These are phyloP conservation scores for Salix arbutifolia DNA, from an alignment of 345 rosid genomes.

Conservation along the genomic window DNA sequence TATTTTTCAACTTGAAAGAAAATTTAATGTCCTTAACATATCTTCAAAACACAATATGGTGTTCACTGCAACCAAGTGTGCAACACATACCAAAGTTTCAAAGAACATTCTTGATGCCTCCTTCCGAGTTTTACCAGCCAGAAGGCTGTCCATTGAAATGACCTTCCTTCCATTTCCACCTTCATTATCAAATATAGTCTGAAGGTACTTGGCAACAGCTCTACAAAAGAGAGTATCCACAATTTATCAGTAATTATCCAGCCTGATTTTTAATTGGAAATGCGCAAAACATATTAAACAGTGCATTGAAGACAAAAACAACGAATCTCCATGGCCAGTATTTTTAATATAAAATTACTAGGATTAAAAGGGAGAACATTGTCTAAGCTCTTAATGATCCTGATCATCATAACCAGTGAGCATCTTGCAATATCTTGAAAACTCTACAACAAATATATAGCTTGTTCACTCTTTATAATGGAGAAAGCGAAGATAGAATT, in stretches of 20 bases:
- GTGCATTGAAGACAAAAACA: too few relatives aligned
- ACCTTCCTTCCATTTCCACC: constrained; percentile 51
- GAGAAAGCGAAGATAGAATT: background rate
- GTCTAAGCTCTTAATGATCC: background rate
- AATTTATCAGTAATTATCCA: background rate
- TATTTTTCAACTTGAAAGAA: background rate
- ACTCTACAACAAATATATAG: background rate
- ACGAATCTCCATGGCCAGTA: background rate
- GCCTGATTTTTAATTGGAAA: background rate
- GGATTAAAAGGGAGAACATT: background rate
- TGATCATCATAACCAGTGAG: background rate
- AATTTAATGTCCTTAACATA: background rate
- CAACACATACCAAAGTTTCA: constrained; percentile 77
- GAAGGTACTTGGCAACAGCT: constrained; percentile 93
- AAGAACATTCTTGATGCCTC: constrained; percentile 99
- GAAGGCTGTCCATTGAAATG: constrained; percentile 59
- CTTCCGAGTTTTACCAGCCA: constrained; percentile 90
- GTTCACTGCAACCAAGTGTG: background rate
- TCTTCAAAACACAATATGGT: background rate
- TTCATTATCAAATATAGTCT: constrained; percentile 63
- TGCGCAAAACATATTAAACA: background rate
- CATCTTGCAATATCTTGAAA: background rate
- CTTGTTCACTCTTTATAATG: background rate
- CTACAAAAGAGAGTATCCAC: constrained; percentile 26
- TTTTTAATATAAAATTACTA: background rate